Conservation (phyloP, 2,329 filamentous ascomycete species). For the Epichloe elymi region DNA sequence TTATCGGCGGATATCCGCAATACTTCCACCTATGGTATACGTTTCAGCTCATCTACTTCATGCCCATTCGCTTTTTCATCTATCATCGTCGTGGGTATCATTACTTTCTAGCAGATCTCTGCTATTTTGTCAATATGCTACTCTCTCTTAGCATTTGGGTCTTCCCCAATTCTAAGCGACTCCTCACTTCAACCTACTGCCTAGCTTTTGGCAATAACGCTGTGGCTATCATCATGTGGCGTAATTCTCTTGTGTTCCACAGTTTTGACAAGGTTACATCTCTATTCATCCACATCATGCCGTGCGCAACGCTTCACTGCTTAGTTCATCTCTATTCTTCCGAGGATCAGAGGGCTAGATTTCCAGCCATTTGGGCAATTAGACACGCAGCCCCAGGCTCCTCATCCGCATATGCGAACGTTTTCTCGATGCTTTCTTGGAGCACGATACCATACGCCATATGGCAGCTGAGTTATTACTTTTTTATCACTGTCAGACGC, state of each 20-base stretch:
- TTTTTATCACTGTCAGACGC: constrained; percentile 94
- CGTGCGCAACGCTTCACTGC: constrained; percentile 83
- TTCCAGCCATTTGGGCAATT: constrained; percentile 77
- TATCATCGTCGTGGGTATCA: constrained; percentile 89
- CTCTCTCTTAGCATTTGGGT: constrained; percentile 74
- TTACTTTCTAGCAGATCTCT: constrained; percentile 94
- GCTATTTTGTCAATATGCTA: constrained; percentile 94
- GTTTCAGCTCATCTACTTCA: constrained; percentile 77
- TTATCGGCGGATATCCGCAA: constrained; percentile 75
- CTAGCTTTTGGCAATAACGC: constrained; percentile 94
- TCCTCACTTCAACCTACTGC: constrained; percentile 88
- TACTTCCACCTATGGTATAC: constrained; percentile 93
- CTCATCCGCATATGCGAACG: constrained; percentile 62
- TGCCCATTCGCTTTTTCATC: constrained; percentile 87
- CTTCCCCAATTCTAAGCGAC: constrained; percentile 77
- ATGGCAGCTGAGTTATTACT: constrained; percentile 90
- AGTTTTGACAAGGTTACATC: constrained; percentile 96
- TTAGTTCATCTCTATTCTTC: constrained; percentile 69
- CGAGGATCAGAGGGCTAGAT: constrained; percentile 52
- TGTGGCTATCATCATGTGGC: constrained; percentile 96
- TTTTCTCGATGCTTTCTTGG: constrained; percentile 83
- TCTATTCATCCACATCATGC: constrained; percentile 99
- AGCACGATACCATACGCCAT: constrained; percentile 82
- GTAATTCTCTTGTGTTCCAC: constrained; percentile 96
- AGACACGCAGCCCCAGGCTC: constrained; percentile 56